phyloP scores from a whole-genome alignment of 2,329 filamentous ascomycete genomes.

The Clonostachys rhizophaga region DNA sequence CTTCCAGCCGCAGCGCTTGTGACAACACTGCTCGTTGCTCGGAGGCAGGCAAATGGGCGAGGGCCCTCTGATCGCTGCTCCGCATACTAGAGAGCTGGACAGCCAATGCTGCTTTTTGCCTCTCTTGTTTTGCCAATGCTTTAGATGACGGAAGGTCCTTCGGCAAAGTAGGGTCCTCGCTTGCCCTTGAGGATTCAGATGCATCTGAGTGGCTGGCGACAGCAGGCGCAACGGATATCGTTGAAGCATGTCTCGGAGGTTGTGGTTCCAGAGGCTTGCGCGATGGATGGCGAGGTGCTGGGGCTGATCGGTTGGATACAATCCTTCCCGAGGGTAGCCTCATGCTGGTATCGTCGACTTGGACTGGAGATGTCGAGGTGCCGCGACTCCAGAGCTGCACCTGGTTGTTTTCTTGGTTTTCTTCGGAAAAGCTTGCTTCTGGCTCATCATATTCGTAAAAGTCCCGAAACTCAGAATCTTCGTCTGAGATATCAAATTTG shows the following conservation, averaged over 20 bases:
- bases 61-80: not conserved
- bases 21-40: not conserved
- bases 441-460: not conserved
- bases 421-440: not conserved
- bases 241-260: not conserved
- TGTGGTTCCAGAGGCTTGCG: not conserved
- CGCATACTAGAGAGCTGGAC: not conserved
- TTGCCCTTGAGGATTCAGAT: too few relatives aligned
- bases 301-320: not conserved
- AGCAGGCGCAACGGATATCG: too few relatives aligned
- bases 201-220: too few relatives aligned
- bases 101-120: not conserved
- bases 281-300: not conserved
- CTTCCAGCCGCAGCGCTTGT: not conserved
- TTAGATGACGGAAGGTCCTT: not conserved
- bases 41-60: not conserved
- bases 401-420: not conserved
- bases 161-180: too few relatives aligned
- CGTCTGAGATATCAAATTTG: constrained; percentile 27
- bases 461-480: constrained; percentile 35
- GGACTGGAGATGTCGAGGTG: too few relatives aligned
- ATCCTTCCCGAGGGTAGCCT: too few relatives aligned
- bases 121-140: not conserved
- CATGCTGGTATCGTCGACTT: too few relatives aligned
- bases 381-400: not conserved